Evolutionary conservation across 257 asterid genomes (phyloP).

Genomic region (Knoxia roxburghii): DNA sequence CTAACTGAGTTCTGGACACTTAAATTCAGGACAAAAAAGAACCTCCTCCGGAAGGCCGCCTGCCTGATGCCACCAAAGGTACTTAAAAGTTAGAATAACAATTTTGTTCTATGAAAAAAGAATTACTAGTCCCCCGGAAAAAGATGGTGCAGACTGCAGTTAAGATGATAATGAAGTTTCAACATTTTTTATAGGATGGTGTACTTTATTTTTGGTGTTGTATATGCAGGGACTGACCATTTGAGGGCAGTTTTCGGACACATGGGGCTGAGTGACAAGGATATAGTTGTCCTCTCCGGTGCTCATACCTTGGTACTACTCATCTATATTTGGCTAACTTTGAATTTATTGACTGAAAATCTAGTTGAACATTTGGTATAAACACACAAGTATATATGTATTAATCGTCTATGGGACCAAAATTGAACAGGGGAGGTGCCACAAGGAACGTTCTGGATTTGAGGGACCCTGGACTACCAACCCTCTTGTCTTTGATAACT

Average conservation of each 20-base stretch:
- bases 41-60: slow-evolving; percentile 73
- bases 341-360: too few relatives aligned
- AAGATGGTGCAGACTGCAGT: not conserved
- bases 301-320: slow-evolving; percentile 70
- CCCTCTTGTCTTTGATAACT: slow-evolving; percentile 73
- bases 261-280: slow-evolving; percentile 81
- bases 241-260: slow-evolving; percentile 77
- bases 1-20: not conserved
- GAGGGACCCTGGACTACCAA: slow-evolving; percentile 83
- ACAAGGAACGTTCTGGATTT: slow-evolving; percentile 77
- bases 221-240: slow-evolving; percentile 57
- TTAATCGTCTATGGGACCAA: not conserved
- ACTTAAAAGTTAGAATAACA: slow-evolving; percentile 15
- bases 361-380: too few relatives aligned
- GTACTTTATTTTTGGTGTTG: not conserved
- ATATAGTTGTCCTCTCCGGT: slow-evolving; percentile 81
- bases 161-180: not conserved
- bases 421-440: slow-evolving; percentile 63
- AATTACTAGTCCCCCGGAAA: too few relatives aligned
- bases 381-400: too few relatives aligned
- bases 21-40: slow-evolving; percentile 61
- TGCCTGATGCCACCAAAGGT: slow-evolving; percentile 84
- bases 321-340: too few relatives aligned
- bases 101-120: too few relatives aligned
- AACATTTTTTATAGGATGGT: not conserved